Evolutionary conservation across 306 rosid species (phyloP), one percentile per base, ranked within the genome.

Genomic region (Ammopiptanthus mongolicus): DNA sequence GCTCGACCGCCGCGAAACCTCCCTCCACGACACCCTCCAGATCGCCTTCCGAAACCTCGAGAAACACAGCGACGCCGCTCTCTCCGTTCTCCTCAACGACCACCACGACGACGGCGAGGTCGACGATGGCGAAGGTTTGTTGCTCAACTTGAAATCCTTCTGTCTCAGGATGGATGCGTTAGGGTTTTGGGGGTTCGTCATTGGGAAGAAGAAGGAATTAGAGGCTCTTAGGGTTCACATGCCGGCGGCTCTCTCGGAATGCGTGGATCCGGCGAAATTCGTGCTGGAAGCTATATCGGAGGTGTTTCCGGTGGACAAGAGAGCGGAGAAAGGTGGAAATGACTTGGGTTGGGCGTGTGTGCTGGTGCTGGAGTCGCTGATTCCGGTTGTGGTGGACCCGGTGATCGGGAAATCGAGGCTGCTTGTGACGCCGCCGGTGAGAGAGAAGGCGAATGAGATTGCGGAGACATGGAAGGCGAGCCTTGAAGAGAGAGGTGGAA

Each of bases 311-410:
- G 88, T 90, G 68, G 97, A 90, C 56, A 92, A 88, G 84, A 87
- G 97, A 65, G 81, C 41, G 6, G 93, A 90, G 9, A 86, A 84
- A 55, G 81, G 87, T 4, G 93, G 83, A 21, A 86, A 87, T 15
- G 97, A 95, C 72, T 80, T 92, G 71, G 99, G 97, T 9, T 95
- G 97, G 99, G 99, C 99, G 12, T 95, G 99, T 46, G 97, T 95
- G 46, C 65, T 92, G 77, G 88, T 90, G 22, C 86, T 95, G 73
- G 99, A 95, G 57, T 92, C 97, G 29, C 77, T 95, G 75, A 83
- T 95, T 56, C 96, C 96, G 17, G 91, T 87, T 70, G 87, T 89
- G 63, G 93, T 88, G 6, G 99, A 95, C 82, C 93, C 97, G 1
- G 88, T 88, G 59, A 82, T 92, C 23, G 97, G 98, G 37, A 92